Evolutionary conservation across 495 filamentous ascomycete genomes (phyloP).

Genomic region (Hamigera avellanea): DNA sequence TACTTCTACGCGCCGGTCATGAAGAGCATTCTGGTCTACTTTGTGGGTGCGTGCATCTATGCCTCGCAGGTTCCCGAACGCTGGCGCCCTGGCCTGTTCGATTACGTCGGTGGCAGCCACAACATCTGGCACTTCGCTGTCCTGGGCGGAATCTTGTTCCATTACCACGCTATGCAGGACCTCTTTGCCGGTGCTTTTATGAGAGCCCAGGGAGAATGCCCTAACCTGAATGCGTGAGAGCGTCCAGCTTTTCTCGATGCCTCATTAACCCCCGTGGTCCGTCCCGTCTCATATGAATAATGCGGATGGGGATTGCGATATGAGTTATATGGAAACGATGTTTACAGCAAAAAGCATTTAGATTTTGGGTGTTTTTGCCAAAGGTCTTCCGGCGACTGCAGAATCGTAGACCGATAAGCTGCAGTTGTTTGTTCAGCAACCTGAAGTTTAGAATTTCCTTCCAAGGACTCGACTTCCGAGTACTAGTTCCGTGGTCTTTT

Average conservation of each 20-base stretch:
- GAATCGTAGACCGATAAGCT: no score
- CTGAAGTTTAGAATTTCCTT: no score
- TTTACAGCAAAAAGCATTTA: no score
- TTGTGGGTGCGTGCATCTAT: conserved; percentile 75
- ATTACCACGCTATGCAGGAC: conserved; percentile 91
- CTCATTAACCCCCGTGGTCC: no score
- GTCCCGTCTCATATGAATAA: no score
- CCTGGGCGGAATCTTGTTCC: conserved; percentile 89
- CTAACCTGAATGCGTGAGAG: conserved; percentile 10
- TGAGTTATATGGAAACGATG: no score
- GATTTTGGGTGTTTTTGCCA: no score
- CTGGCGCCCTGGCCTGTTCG: conserved; percentile 84
- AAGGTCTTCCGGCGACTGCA: no score
- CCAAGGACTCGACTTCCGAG: no score
- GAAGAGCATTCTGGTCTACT: conserved; percentile 78
- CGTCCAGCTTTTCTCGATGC: not conserved
- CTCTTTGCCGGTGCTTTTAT: conserved; percentile 82
- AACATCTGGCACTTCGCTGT: conserved; percentile 98
- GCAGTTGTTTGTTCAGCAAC: no score
- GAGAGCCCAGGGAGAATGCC: conserved; percentile 49
- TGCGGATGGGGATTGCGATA: no score
- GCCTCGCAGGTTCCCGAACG: conserved; percentile 90
- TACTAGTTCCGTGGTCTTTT: no score
- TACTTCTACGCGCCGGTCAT: conserved; percentile 85
- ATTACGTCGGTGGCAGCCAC: conserved; percentile 89